These are phyloP conservation scores for Pulveroboletus ravenelii DNA, from an alignment of 768 basidiomycete species.

Conservation along the genomic window DNA sequence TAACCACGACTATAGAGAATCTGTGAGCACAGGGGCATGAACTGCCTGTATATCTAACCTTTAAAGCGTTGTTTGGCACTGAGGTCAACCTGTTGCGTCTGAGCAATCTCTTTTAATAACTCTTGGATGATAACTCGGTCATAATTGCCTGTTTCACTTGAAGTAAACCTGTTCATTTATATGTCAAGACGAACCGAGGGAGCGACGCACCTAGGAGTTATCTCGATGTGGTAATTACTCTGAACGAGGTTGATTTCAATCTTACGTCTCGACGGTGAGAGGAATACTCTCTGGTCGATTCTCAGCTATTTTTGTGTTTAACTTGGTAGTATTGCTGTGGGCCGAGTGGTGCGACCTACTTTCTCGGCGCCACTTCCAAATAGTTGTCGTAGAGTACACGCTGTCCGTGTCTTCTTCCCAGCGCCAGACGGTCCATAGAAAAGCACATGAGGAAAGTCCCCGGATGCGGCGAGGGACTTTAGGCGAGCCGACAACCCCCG, in stretches of 20 bases:
- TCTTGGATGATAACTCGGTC: constrained; percentile 96
- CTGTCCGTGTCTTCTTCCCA: constrained; percentile 96
- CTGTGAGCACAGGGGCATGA: not conserved
- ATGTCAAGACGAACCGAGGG: not conserved
- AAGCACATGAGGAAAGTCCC: constrained; percentile 96
- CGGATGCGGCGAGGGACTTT: constrained; percentile 75
- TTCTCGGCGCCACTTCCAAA: constrained; percentile 94
- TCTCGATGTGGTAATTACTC: constrained; percentile 96
- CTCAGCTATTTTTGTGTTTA: constrained; percentile 60
- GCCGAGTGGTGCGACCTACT: constrained; percentile 39
- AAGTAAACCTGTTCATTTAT: constrained; percentile 3
- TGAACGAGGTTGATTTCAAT: constrained; percentile 96
- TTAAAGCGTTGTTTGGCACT: constrained; percentile 96
- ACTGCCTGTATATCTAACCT: constrained; percentile 43
- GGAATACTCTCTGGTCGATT: constrained; percentile 95
- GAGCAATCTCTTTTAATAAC: constrained; percentile 95
- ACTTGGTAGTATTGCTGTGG: not conserved
- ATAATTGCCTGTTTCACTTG: constrained; percentile 92
- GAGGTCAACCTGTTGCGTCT: constrained; percentile 96
- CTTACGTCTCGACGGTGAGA: constrained; percentile 91
- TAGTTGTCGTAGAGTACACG: constrained; percentile 79
- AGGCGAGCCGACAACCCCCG: constrained; percentile 72
- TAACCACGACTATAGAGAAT: constrained; percentile 73
- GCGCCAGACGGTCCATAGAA: constrained; percentile 98
- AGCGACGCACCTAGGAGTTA: constrained; percentile 80